These are phyloP conservation scores for Gentiana dahurica DNA, from an alignment of 257 asterid species.

Conservation along the genomic window DNA sequence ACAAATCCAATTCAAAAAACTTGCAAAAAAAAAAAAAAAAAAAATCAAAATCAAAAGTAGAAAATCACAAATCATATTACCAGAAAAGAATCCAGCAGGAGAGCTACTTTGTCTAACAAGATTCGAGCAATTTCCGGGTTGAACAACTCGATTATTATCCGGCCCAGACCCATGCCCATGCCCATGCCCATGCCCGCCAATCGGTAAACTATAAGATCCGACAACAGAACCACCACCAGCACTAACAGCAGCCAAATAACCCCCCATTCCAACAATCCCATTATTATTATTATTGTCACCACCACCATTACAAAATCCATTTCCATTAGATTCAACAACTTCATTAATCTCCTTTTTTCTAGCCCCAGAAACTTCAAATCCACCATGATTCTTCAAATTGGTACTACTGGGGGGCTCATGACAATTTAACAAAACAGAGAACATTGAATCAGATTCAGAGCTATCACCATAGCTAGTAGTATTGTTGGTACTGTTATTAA, in stretches of 20 bases:
- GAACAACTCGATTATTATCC: slow-evolving; percentile 5
- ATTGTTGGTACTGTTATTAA: slow-evolving; percentile 21
- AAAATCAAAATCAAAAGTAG: neutral
- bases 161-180: slow-evolving; percentile 16
- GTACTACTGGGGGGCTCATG: slow-evolving; percentile 9
- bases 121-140: slow-evolving; percentile 26
- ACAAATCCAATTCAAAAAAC: neutral
- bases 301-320: slow-evolving; percentile 11
- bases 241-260: slow-evolving; percentile 32
- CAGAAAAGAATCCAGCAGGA: slow-evolving; percentile 79
- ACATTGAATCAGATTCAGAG: slow-evolving; percentile 54
- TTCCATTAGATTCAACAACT: slow-evolving; percentile 19
- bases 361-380: slow-evolving; percentile 12
- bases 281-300: slow-evolving; percentile 5
- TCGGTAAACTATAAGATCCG: slow-evolving; percentile 36
- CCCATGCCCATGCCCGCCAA: slow-evolving; percentile 33
- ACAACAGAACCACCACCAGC: slow-evolving; percentile 27
- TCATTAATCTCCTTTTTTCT: slow-evolving; percentile 44
- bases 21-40: neutral
- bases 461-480: slow-evolving; percentile 10
- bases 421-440: slow-evolving; percentile 41
- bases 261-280: slow-evolving; percentile 15
- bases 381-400: no score
- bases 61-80: slow-evolving; percentile 20
- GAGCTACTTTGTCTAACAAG: slow-evolving; percentile 77